Evolutionary conservation across 129 eudicot genomes (phyloP).

Genomic region (Heracleum sosnowskyi): DNA sequence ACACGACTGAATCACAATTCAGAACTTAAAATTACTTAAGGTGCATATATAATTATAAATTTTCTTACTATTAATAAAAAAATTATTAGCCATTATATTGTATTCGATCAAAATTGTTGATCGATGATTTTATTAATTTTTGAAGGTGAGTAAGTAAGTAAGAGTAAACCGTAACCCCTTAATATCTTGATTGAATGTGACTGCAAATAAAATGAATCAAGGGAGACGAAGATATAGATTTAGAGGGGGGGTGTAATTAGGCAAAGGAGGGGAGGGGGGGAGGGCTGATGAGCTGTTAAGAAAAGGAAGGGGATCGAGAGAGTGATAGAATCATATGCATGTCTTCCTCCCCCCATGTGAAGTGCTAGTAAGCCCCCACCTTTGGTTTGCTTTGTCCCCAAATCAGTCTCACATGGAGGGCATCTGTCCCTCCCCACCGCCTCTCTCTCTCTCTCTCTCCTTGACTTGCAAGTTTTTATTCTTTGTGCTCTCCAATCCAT

Average conservation of each 20-base stretch:
- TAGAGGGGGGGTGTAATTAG: not conserved
- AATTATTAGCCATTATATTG: too few species aligned
- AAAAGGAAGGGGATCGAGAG: not conserved
- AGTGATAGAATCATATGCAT: constrained; percentile 13
- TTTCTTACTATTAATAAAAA: too few species aligned
- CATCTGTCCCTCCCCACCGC: constrained; percentile 19
- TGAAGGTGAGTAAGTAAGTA: too few species aligned
- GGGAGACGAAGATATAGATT: not conserved
- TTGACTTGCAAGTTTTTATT: constrained; percentile 6
- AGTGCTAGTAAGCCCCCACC: constrained; percentile 31
- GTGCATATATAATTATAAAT: too few species aligned
- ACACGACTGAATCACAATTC: too few species aligned
- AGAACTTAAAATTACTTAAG: too few species aligned
- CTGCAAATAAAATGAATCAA: not conserved
- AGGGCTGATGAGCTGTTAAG: constrained; percentile 17
- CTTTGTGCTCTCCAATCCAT: constrained; percentile 12
- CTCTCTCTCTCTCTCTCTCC: constrained; percentile 12
- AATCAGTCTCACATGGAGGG: constrained; percentile 41
- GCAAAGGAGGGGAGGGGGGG: not conserved
- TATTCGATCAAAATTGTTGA: too few species aligned
- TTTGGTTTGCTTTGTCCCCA: constrained; percentile 39
- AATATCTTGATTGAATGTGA: not conserved
- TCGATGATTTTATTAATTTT: too few species aligned
- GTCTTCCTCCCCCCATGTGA: constrained; percentile 33
- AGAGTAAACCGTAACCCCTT: too few species aligned